phyloP scores from a whole-genome alignment of 169 alveolate species.

The Babesia ovis region DNA sequence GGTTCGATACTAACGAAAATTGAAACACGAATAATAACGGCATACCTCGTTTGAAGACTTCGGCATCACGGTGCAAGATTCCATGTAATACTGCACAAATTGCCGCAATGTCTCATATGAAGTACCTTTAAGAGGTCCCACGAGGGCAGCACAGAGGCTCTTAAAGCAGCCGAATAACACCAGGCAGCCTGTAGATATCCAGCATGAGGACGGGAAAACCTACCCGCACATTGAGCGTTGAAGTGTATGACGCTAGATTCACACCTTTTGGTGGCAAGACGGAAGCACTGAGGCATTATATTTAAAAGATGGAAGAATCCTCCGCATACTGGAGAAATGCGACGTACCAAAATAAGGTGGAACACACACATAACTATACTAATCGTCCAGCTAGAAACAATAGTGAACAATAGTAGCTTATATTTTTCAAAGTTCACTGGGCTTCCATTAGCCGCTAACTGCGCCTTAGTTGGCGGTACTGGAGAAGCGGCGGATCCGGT shows the following conservation, averaged over 20 bases:
- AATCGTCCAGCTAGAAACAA: conserved; percentile 30
- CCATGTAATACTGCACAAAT: conserved; percentile 27
- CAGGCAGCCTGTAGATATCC: conserved; percentile 1
- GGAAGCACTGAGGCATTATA: conserved; percentile 25
- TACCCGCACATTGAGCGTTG: conserved; percentile 66
- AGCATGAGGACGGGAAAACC: neutral
- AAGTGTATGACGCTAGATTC: conserved; percentile 36
- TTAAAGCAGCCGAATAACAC: conserved; percentile 38
- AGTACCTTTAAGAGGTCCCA: conserved; percentile 38
- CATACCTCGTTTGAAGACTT: conserved; percentile 10
- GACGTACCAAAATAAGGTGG: conserved; percentile 50
- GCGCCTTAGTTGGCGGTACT: conserved; percentile 2
- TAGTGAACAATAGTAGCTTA: neutral
- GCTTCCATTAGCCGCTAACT: neutral
- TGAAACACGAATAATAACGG: neutral
- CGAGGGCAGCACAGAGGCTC: conserved; percentile 29
- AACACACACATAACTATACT: conserved; percentile 19
- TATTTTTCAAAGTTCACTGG: conserved; percentile 2
- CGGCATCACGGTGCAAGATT: conserved; percentile 7
- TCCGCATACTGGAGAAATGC: neutral
- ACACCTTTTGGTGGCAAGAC: conserved; percentile 16
- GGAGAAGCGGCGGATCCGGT: neutral
- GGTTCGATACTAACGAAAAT: neutral
- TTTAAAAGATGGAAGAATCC: neutral
- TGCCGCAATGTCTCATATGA: too few relatives aligned